Evolutionary conservation across 116 monocot species (phyloP).

Genomic region (Trichopus zeylanicus): DNA sequence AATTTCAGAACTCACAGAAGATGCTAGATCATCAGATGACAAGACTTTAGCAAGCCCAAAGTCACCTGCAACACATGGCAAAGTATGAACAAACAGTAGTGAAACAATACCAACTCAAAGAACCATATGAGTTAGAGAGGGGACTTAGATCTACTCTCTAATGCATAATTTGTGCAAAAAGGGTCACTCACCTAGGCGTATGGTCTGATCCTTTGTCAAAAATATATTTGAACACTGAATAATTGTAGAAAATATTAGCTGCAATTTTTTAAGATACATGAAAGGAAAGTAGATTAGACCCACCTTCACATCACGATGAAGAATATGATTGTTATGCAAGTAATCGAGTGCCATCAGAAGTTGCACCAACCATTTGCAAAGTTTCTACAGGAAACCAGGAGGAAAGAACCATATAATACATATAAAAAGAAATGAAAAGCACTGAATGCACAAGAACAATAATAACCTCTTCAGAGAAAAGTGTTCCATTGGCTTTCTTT

Average conservation of each 20-base stretch:
- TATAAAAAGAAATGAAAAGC: background rate
- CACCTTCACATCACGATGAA: slow-evolving; percentile 82
- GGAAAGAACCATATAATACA: background rate
- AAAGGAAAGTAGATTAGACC: background rate
- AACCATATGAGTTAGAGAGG: no score
- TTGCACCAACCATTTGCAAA: slow-evolving; percentile 85
- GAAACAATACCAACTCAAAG: no score
- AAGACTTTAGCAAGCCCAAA: slow-evolving; percentile 82
- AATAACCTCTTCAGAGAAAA: slow-evolving; percentile 84
- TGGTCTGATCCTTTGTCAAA: slow-evolving; percentile 61
- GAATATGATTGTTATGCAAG: slow-evolving; percentile 69
- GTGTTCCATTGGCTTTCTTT: slow-evolving; percentile 80
- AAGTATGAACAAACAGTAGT: background rate
- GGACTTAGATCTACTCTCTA: no score
- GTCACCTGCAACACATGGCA: slow-evolving; percentile 31
- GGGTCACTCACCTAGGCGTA: slow-evolving; percentile 50
- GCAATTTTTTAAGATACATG: background rate
- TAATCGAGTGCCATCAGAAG: slow-evolving; percentile 80
- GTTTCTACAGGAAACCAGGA: slow-evolving; percentile 54
- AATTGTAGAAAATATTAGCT: slow-evolving; percentile 5
- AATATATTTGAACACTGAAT: slow-evolving; percentile 83
- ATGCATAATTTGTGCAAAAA: background rate
- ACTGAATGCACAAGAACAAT: no score
- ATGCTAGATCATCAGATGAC: slow-evolving; percentile 68
- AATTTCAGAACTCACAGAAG: slow-evolving; percentile 39